These are phyloP conservation scores for Septoria petroselini DNA, from an alignment of 2,329 filamentous ascomycete species.

Conservation along the genomic window DNA sequence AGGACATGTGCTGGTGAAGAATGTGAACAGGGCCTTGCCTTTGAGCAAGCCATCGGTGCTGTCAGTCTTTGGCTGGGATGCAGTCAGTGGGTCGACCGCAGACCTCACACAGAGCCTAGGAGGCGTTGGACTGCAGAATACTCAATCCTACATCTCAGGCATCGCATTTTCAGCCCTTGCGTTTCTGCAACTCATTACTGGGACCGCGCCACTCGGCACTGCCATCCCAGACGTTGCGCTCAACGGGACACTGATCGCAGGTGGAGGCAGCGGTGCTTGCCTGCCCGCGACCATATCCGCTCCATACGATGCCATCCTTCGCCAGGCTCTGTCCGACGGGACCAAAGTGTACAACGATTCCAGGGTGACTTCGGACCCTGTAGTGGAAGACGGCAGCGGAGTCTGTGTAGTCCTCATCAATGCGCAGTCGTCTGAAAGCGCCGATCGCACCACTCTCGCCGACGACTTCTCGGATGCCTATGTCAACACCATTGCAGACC, in stretches of 20 bases:
- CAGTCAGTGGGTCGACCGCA: conserved; percentile 28
- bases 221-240: conserved; percentile 30
- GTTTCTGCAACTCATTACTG: conserved; percentile 37
- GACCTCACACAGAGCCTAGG: conserved; percentile 32
- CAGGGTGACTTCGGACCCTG: conserved; percentile 47
- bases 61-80: conserved; percentile 63
- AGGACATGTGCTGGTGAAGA: conserved; percentile 64
- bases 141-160: too few relatives aligned
- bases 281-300: conserved; percentile 37
- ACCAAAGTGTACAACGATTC: conserved; percentile 62
- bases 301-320: conserved; percentile 39
- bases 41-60: conserved; percentile 51
- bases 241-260: conserved; percentile 38
- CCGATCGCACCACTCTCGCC: conserved; percentile 39
- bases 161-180: too few relatives aligned
- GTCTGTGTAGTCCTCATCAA: conserved; percentile 60
- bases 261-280: conserved; percentile 38
- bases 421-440: conserved; percentile 43
- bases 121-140: conserved; percentile 23
- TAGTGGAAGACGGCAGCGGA: conserved; percentile 45
- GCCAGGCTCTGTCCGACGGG: conserved; percentile 48
- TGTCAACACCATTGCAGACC: conserved; percentile 55
- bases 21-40: conserved; percentile 55
- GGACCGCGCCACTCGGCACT: conserved; percentile 29
- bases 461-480: conserved; percentile 53